Evolutionary conservation across 768 basidiomycete species (phyloP), one percentile per base, ranked within the genome.

Genomic region (Neoboletus subvelutipes): DNA sequence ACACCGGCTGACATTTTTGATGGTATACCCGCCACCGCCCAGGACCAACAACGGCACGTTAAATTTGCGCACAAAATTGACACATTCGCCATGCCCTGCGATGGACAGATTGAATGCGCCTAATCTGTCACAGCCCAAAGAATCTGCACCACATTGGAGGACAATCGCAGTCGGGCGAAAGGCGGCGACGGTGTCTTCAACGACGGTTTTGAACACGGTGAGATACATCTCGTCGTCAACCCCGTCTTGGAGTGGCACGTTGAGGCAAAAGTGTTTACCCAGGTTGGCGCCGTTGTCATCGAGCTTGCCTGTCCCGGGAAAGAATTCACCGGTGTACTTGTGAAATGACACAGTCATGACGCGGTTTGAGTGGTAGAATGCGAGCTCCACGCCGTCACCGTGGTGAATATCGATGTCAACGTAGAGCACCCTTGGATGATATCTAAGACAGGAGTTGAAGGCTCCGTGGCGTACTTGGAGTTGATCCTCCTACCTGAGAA

Each of bases 391-490:
- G 26, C 96, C 96, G 66, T 99, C 96, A 9, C 96, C 96, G 64
- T 99, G 96, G 71, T 99, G 96, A 54, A 98, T 98, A 68, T 99
- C 96, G 61, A 99, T 99, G 75, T 99, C 96, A 64, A 99, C 94
- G 71, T 99, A 99, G 9, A 99, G 78, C 5, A 99, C 96, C 18
- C 96, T 86, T 8, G 96, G 89, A 63, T 94, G 91, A 67, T 90
- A 87, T 68, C 96, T 98, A 37, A 39, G 18, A 26, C 2, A n/a
- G 26, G 13, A 2, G 24, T 59, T 61, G 18, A 59, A 52, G 13
- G 1, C 8, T 3, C 15, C 20, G 8, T 11, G 12, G 22, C 9
- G 58, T 3, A 5, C 0, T 37, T 13, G 13, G 8, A 18, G 17
- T 39, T 24, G 39, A 37, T 41, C 7, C 3, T 71, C 74, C 59